These are phyloP conservation scores for Chlorella sp. DNA, from an alignment of 139 green algal species.

Conservation along the genomic window DNA sequence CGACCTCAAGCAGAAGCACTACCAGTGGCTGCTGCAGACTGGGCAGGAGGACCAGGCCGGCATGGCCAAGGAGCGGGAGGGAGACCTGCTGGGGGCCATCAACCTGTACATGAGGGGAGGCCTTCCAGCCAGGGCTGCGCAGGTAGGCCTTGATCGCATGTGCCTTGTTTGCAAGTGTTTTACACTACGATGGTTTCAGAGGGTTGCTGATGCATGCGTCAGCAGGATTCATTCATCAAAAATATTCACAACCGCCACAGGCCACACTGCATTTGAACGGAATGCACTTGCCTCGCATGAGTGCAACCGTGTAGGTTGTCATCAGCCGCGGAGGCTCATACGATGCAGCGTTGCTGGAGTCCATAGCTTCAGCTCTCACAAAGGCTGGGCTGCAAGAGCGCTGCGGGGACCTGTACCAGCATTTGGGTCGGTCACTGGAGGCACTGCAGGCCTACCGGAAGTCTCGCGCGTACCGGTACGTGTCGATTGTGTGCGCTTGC, in stretches of 20 bases:
- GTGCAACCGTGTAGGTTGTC: constrained; percentile 23
- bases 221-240: no score
- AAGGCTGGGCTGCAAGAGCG: constrained; percentile 57
- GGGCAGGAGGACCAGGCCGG: constrained; percentile 62
- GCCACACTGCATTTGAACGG: no score
- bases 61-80: constrained; percentile 59
- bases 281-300: no score
- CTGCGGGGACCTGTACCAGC: constrained; percentile 63
- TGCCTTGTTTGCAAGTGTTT: no score
- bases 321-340: constrained; percentile 25
- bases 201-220: no score
- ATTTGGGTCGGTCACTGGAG: constrained; percentile 30
- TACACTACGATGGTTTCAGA: no score
- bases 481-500: no score
- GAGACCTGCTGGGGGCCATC: constrained; percentile 66
- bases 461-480: constrained; percentile 32
- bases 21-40: constrained; percentile 56
- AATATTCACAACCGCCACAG: no score
- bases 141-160: no score
- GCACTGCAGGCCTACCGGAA: constrained; percentile 17
- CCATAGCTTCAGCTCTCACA: constrained; percentile 44
- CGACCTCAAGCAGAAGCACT: constrained; percentile 44
- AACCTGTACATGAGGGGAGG: constrained; percentile 73
- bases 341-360: constrained; percentile 50
- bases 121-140: constrained; percentile 56